phyloP scores from a whole-genome alignment of 192 early-diverging fungal species.

The Coemansia sp. region DNA sequence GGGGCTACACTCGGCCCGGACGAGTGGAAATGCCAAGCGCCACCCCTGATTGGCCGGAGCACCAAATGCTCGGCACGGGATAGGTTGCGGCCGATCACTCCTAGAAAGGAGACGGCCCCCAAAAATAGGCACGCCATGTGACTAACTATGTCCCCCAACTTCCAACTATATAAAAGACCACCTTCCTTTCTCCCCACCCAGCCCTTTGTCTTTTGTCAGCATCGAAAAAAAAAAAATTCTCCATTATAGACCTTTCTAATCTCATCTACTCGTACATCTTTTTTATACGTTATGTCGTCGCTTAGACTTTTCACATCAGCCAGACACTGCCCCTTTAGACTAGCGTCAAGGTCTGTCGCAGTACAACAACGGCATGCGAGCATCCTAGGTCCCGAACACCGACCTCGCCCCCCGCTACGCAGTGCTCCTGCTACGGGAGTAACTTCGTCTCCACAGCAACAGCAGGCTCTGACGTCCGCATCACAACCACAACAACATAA shows the following conservation, averaged over 20 bases:
- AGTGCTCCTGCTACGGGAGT: background rate
- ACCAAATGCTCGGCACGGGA: background rate
- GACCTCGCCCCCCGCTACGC: background rate
- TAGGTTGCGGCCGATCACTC: no score
- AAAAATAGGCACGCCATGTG: background rate
- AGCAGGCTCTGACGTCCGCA: background rate
- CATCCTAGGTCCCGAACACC: constrained; percentile 12
- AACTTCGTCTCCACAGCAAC: constrained; percentile 6
- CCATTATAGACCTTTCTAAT: background rate
- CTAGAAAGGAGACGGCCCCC: no score
- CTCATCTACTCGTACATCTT: background rate
- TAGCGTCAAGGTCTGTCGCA: background rate
- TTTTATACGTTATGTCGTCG: constrained; percentile 8
- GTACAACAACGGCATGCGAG: constrained; percentile 8
- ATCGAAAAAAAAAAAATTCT: background rate
- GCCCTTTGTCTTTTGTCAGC: background rate
- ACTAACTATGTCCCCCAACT: background rate
- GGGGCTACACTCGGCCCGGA: background rate
- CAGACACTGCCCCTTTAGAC: background rate
- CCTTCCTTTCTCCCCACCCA: no score
- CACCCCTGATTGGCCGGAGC: background rate
- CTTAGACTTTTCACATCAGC: background rate
- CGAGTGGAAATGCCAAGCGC: background rate
- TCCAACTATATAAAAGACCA: background rate
- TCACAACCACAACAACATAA: background rate